A percentile compares a stretch with the other conserved stretches of the same genome.
phyloP scores from a whole-genome alignment of 495 filamentous ascomycete genomes.

The Achaetomiella virescens region DNA sequence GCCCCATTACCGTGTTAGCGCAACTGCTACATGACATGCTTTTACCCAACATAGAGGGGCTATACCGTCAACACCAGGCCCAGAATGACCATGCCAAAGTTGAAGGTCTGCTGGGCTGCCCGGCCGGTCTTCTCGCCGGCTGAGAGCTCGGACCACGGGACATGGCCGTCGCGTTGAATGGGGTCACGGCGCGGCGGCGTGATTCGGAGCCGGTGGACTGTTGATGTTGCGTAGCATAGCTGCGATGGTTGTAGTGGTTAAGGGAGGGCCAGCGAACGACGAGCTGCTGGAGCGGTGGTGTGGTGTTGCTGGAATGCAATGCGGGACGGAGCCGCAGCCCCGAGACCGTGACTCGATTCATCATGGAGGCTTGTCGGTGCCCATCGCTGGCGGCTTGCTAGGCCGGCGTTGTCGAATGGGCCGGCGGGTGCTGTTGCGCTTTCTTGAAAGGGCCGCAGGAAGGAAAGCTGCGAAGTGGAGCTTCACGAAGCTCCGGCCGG shows the following conservation, averaged over 20 bases:
- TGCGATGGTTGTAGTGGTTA: slow-evolving; percentile 15
- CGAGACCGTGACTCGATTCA: slow-evolving; percentile 18
- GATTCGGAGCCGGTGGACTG: slow-evolving; percentile 5
- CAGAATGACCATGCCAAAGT: slow-evolving; percentile 68
- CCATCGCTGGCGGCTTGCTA: slow-evolving; percentile 22
- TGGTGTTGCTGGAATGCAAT: neutral
- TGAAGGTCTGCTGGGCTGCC: slow-evolving; percentile 85
- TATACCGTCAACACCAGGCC: slow-evolving; percentile 69
- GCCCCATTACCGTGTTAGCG: slow-evolving; percentile 12
- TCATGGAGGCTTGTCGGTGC: slow-evolving; percentile 24
- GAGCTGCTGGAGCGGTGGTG: neutral
- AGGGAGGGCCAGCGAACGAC: neutral
- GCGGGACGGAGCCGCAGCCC: slow-evolving; percentile 10
- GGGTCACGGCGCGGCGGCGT: slow-evolving; percentile 54
- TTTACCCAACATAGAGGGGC: slow-evolving; percentile 7
- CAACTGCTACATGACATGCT: neutral
- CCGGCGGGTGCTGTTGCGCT: slow-evolving; percentile 1
- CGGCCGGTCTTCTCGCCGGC: slow-evolving; percentile 72
- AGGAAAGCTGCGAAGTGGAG: neutral
- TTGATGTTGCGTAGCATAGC: slow-evolving; percentile 31
- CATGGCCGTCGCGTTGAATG: slow-evolving; percentile 71
- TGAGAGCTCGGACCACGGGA: slow-evolving; percentile 73
- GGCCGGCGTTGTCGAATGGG: neutral
- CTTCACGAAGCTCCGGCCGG: slow-evolving; percentile 17
- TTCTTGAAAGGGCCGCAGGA: neutral